Evolutionary conservation across 345 rosid species (phyloP).

Genomic region (Melaleuca quinquenervia): DNA sequence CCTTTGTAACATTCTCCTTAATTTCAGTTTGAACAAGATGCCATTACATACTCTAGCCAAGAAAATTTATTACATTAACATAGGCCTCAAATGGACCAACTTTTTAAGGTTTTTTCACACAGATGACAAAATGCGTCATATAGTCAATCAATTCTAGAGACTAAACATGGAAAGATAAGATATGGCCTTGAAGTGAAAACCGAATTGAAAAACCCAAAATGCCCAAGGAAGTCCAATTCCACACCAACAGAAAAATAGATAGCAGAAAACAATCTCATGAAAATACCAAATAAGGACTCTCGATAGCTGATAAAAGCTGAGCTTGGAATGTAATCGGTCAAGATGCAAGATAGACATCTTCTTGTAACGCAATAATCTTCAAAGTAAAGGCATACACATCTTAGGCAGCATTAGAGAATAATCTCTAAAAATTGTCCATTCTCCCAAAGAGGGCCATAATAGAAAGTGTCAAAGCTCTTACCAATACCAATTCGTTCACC

Average conservation of each 20-base stretch:
- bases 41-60: not conserved
- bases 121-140: not conserved
- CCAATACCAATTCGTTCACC: constrained; percentile 99
- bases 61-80: not conserved
- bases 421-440: not conserved
- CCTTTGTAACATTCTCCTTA: not conserved
- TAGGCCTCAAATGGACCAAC: not conserved
- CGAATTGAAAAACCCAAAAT: not conserved
- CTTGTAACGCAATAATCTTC: not conserved
- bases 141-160: not conserved
- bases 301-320: not conserved
- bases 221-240: not conserved
- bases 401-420: not conserved
- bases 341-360: not conserved
- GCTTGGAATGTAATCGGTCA: not conserved
- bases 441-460: not conserved
- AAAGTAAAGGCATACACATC: not conserved
- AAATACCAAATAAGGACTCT: not conserved
- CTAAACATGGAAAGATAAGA: not conserved
- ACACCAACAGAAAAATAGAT: not conserved
- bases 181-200: not conserved
- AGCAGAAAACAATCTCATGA: not conserved
- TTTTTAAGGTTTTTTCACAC: not conserved
- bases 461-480: constrained; percentile 19
- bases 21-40: not conserved